Evolutionary conservation across 176 grass and related monocot species (phyloP), one percentile per base, ranked within the genome.

Genomic region (Poa annua): DNA sequence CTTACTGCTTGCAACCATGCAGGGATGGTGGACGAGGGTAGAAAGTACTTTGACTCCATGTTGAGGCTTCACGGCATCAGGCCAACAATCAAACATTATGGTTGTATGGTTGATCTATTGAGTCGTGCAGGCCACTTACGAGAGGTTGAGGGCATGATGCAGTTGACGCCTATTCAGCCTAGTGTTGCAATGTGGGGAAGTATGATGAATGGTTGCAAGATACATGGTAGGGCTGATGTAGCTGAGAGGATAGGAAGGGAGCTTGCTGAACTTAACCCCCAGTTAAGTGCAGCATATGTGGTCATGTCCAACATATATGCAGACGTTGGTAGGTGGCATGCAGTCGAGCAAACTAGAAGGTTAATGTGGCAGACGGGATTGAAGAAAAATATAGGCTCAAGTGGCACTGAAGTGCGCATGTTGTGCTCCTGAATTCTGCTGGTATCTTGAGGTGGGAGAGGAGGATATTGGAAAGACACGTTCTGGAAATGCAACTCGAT

Each of bases 361-460:
- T 65, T 75, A 47, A 90, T 90, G 84, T 24, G 68, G 80, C 68
- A 90, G 38, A 86, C 35, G 38, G 67, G 84, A 50, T 50, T 86
- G 75, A 80, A 61, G 75, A 86, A 90, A 74, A 79, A n/a, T 86
- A 48, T 53, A 79, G 88, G 84, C 19, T 90, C 74, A 20, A 90
- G 84, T 65, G 77, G 49, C n/a, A 80, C 76, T 87, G 48, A 78
- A 77, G 33, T 82, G 38, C 19, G 26, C 4, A 60, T 73, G 80
- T n/a, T 83, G 24, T 71, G 70, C 29, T 75, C 81, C 29, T 83
- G 71, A 83, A 51, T 75, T 6, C 33, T 17, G 36, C 5, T 70
- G 1, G 17, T 75, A 6, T 25, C 20, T 62, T 11, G 1, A 36
- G 74, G 69, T 49, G 54, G 9, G 41, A 61, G 41, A 63, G 60